Base-by-base conservation (phyloP, 345 rosid genomes). In the Linum trigynum region DNA sequence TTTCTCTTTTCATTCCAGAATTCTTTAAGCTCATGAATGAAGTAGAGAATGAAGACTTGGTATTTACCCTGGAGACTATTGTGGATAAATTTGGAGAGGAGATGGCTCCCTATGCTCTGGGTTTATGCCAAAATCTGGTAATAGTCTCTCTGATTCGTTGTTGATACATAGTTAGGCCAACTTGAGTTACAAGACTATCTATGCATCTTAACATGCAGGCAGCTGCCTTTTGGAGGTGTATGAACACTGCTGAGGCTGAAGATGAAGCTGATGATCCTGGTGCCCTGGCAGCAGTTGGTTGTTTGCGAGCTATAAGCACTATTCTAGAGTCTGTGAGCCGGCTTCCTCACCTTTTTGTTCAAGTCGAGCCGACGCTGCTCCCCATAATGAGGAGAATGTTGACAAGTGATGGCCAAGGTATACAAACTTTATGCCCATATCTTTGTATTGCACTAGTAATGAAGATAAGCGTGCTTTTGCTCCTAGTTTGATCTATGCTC, bases 371-470 rank as follows among this genome's bases (percentile, higher is more conserved):
- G 48, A 91, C 86, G n/a, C 71, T 91, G 77, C 91, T 91, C 71
- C 97, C 96, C 43, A 84, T 91, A 75, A 86, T 88, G 97, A 90
- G 81, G 72, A 85, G 82, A 77, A 91, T 91, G 97, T 68, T 91
- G 86, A 91, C 99, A 65, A 84, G 91, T 17, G 99, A 89, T 76
- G 99, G 99, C 61, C 96, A 89, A 79, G 99, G 99, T 91, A 70
- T 67, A 65, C 40, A 57, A 23, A 23, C 39, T 6, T 48, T 9
- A 48, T 9, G 9, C 9, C 53, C 12, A 48, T 9, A 12, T 48
- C 14, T 48, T 48, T 48, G 32, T 23, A 23, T 23, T 23, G 1
- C 32, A 23, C 32, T 23, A 23, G 32, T 23, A 23, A 23, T 23
- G 32, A 23, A 23, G 32, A 23, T 23, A 23, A 23, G 32, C 1